A percentile compares a stretch with the other conserved stretches of the same genome.
phyloP scores from a whole-genome alignment of 2,329 filamentous ascomycete species.

The Aureobasidium leucospermi region DNA sequence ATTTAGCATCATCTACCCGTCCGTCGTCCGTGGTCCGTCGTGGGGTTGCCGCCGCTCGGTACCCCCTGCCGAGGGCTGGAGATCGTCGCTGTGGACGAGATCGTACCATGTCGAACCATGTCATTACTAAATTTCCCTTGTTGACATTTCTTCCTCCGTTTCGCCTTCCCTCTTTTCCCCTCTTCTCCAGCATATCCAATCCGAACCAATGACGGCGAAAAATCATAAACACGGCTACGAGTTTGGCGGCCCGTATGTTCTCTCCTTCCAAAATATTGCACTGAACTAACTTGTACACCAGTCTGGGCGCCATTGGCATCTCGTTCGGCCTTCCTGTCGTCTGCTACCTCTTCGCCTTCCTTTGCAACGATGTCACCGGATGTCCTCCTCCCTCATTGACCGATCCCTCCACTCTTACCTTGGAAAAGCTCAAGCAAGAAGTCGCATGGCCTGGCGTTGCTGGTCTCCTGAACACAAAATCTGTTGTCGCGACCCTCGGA shows the following conservation, averaged over 20 bases:
- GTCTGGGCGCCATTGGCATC: constrained; percentile 68
- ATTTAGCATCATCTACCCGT: background rate
- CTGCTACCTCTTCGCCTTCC: constrained; percentile 71
- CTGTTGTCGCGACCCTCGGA: constrained; percentile 60
- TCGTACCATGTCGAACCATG: constrained; percentile 1
- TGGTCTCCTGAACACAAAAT: constrained; percentile 63
- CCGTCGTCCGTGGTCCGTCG: background rate
- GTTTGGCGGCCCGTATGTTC: constrained; percentile 42
- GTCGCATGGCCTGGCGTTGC: constrained; percentile 74
- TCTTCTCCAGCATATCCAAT: background rate
- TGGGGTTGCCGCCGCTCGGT: background rate
- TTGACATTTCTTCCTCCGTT: background rate
- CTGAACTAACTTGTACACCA: constrained; percentile 28
- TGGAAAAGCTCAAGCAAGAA: constrained; percentile 68
- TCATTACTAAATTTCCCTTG: background rate
- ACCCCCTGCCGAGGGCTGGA: background rate
- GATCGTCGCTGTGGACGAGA: background rate
- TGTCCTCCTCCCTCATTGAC: constrained; percentile 81
- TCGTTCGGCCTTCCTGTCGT: constrained; percentile 73
- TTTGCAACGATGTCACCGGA: constrained; percentile 87
- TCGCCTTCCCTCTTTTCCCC: background rate
- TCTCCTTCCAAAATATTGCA: background rate
- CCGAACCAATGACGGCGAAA: background rate
- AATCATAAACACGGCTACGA: constrained; percentile 34
- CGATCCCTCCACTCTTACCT: constrained; percentile 44